Base-by-base conservation (phyloP, 2,329 filamentous ascomycete species). In the Alternaria arborescens region DNA sequence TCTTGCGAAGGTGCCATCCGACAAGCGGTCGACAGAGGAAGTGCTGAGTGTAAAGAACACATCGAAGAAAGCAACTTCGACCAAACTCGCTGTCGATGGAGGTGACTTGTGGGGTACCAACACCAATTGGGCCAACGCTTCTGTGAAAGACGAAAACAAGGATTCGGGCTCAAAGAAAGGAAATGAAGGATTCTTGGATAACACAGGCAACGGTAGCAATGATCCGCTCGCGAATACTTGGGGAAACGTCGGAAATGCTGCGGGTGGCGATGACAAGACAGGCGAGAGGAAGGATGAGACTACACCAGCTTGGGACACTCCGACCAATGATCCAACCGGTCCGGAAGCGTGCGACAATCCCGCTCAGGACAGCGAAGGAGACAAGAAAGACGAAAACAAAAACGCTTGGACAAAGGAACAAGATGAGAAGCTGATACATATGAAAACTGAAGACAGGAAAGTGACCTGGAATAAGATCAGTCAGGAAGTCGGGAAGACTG, bases 371-470 rank as follows among this genome's bases (percentile, higher is more conserved):
- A 48, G 11, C 1, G 20, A 54, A 2, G 43, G 16, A 8, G 36
- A 38, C 26, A 52, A 56, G 24, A 47, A 53, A 28, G n/a, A 55
- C 5, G 52, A 52, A 5, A 40, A 55, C 30, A 30, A 52, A 1
- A 20, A 60, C 26, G 55, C 38, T 22, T 81, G 74, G 65, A 80
- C 78, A 0, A 48, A 71, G 1, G 78, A 79, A 40, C 75, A 84
- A 52, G 82, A 84, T 47, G 71, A 74, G 3, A 78, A 74, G 61
- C 58, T 84, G 3, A 62, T 80, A 18, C 67, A 72, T 7, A 55
- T 80, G 66, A 80, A 80, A 60, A 66, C 47, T 2, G 70, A 69
- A 3, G 67, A 69, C 30, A 71, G 61, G 2, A 57, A 48, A 8
- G 24, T 12, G 1, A 4, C 63, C 1, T 81, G 77, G 79, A 66